phyloP scores from a whole-genome alignment of 441 rosid species.

The Erysimum cheiri region DNA sequence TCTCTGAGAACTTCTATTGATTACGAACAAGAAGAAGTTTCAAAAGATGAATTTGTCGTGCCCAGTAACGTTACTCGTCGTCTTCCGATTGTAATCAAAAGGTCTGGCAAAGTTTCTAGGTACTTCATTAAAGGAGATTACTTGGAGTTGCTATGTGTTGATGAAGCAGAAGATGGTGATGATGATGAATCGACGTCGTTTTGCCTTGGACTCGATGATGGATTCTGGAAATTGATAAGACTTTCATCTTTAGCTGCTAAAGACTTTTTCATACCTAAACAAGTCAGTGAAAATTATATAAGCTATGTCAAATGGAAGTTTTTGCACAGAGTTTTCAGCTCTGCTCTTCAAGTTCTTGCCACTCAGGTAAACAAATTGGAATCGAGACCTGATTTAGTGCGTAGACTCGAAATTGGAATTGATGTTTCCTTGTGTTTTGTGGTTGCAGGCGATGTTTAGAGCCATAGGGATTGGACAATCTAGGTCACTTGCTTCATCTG shows the following conservation, averaged over 20 bases:
- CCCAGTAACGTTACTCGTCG: constrained; percentile 12
- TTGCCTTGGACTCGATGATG: constrained; percentile 11
- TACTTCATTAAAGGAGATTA: constrained; percentile 40
- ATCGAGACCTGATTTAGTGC: no score
- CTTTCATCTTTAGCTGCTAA: constrained; percentile 52
- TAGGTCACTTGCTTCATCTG: constrained; percentile 85
- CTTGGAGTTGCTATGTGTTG: constrained; percentile 28
- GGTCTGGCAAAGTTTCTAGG: constrained; percentile 34
- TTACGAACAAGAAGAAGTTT: constrained; percentile 22
- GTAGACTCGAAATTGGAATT: neutral
- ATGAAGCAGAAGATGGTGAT: neutral
- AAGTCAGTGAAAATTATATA: constrained; percentile 65
- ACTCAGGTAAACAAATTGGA: constrained; percentile 54
- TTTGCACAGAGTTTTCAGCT: constrained; percentile 91
- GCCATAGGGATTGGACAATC: constrained; percentile 92
- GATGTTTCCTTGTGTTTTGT: neutral
- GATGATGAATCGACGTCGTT: constrained; percentile 29
- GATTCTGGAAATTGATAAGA: constrained; percentile 44
- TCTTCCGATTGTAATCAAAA: constrained; percentile 38
- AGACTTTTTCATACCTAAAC: constrained; percentile 83
- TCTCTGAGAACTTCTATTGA: constrained; percentile 39
- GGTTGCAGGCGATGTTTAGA: constrained; percentile 78
- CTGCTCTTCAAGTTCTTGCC: constrained; percentile 93
- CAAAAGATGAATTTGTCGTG: constrained; percentile 17
- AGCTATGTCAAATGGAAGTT: constrained; percentile 92